Base-by-base conservation (phyloP, 441 rosid species). In the Corymbia calophylla region DNA sequence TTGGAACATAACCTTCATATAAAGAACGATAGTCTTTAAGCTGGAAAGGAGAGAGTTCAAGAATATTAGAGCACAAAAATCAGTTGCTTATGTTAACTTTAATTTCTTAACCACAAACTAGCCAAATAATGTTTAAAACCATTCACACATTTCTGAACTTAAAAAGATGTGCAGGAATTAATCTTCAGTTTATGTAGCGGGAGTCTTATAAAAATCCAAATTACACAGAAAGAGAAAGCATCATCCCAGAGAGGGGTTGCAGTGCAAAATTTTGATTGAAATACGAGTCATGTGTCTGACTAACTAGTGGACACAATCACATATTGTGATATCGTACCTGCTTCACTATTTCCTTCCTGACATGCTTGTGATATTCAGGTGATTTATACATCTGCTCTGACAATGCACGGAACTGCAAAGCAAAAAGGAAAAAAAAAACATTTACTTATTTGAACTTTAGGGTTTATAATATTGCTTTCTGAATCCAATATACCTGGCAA, bases 1-100 rank as follows among this genome's bases (percentile, higher is more conserved):
- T 98, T 19, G 99, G 99, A 89, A 98, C 97, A 92, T 97, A 95
- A 92, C 97, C 94, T 94, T 97, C 99, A 70, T 98, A 98, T 88
- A 94, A 91, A 73, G 96, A 87, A 25, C 94, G 95, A 90, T 89
- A 82, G 88, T 94, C 96, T 93, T 98, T 98, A 88, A 98, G 96
- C 99, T 98, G 95, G 89, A 91, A 91, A 86, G 66, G 66, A 60
- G 64, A 53, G 49, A 73, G 31, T 53, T 29, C 87, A 93, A 86
- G 91, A 58, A 89, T 92, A 85, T 80, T 91, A 86, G 18, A 86
- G 88, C 29, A 25, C 81, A 48, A 88, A 89, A 39, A 73, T 21
- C 29, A 73, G 17, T 21, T 39, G 84, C 84, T 73, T 23, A 73
- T 39, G 51, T 73, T 21, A 39, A 73, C 51, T 73, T 25, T 39